Conservation (phyloP, 306 rosid genomes). For the Albizia julibrissin region DNA sequence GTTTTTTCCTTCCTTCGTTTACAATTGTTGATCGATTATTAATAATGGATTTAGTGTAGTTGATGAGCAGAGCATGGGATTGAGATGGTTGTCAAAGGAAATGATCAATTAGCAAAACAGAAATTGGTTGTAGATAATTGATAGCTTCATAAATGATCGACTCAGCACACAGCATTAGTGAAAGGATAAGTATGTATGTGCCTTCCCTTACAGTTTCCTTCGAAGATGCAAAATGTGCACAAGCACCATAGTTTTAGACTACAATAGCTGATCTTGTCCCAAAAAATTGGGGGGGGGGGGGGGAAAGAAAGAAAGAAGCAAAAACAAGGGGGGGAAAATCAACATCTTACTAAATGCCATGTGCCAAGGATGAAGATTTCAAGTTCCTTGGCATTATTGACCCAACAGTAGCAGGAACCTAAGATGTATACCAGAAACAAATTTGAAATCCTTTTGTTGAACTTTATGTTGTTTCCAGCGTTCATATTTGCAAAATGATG, state of each 20-base stretch:
- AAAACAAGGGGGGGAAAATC: not conserved
- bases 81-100: constrained; percentile 53
- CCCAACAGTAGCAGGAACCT: not conserved
- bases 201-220: not conserved
- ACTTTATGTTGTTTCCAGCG: not conserved
- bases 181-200: constrained; percentile 19
- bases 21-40: no score
- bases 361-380: not conserved
- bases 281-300: not conserved
- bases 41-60: no score
- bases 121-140: not conserved
- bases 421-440: not conserved
- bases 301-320: not conserved
- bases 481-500: not conserved
- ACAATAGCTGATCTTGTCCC: not conserved
- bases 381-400: constrained; percentile 7
- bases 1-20: no score
- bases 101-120: constrained; percentile 23
- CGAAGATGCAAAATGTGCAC: not conserved
- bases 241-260: not conserved
- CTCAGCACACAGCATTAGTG: not conserved
- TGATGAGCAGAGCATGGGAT: no score
- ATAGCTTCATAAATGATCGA: not conserved
- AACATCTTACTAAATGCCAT: not conserved
- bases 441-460: not conserved